Conservation (phyloP, 2,329 filamentous ascomycete species). For the Myriosclerotinia scirpicola region DNA sequence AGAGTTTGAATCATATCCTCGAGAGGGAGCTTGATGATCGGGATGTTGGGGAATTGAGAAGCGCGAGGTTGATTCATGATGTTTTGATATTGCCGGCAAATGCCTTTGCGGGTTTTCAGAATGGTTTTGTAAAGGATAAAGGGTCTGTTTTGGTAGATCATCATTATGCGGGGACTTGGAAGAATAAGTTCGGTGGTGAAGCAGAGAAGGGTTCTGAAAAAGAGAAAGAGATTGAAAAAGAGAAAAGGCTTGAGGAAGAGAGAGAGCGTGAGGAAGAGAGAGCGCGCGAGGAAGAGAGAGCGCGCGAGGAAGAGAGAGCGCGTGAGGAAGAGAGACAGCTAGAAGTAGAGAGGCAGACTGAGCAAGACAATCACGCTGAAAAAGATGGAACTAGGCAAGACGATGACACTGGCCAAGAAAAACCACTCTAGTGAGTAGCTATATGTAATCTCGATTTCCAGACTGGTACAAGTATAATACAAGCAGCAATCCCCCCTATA, state of each 20-base stretch:
- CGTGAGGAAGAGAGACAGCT: background rate
- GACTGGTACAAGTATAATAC: background rate
- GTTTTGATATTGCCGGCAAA: slow-evolving; percentile 9
- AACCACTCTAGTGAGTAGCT: background rate
- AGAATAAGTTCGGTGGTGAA: slow-evolving; percentile 13
- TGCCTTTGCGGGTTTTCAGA: slow-evolving; percentile 1
- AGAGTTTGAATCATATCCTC: background rate
- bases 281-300: background rate
- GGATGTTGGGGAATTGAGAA: slow-evolving; percentile 1
- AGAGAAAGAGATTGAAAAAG: slow-evolving; percentile 4
- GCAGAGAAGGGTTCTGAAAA: slow-evolving; percentile 3
- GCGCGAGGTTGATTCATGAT: slow-evolving; percentile 6
- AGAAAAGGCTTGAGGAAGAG: background rate
- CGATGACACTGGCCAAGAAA: background rate
- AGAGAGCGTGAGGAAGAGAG: background rate
- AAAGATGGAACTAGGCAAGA: too few species aligned
- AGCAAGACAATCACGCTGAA: too few species aligned
- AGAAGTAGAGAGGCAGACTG: too few species aligned
- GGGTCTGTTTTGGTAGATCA: slow-evolving; percentile 2
- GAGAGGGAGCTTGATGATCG: slow-evolving; percentile 5
- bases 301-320: background rate
- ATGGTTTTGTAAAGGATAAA: slow-evolving; percentile 3
- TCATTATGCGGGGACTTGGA: slow-evolving; percentile 17
- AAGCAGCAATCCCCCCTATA: background rate
- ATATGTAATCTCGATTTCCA: background rate